Evolutionary conservation across 1,139 yeast species (phyloP), one percentile per base, ranked within the genome.

Genomic region (Martiniozyma asiatica): DNA sequence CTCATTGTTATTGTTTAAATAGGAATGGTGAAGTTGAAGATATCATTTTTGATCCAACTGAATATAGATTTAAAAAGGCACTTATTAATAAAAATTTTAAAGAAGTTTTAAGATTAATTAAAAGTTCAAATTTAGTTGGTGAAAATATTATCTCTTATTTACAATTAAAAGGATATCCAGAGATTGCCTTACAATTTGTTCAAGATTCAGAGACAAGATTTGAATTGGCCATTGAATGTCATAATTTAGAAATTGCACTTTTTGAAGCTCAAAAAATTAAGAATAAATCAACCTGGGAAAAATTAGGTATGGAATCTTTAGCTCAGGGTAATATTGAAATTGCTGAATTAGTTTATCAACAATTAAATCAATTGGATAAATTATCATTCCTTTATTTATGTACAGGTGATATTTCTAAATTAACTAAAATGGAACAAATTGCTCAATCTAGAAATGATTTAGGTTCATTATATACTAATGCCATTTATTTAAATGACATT

Each of bases 181-280:
- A 82, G 54, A 66, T 71, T 41, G 98, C 99, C 2, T 66, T 92
- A 39, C 97, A 89, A 54, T 92, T 92, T 53, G 98, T 92, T 36
- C 79, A 84, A 57, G 98, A 92, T 54, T 81, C 97, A 6, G 95
- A 87, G 54, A 84, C 96, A 20, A 73, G 95, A 57, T 89, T 92
- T 50, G 98, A 89, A 45, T 67, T 92, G 47, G 97, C 98, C 18
- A 65, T 89, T 41, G 96, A 89, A 59, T 82, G 94, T 51, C 89
- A 94, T 42, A 82, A 89, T 53, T 64, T 92, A 42, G 68, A 65
- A 17, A 81, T 81, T 42, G 98, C 98, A n/a, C 63, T 81, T 31
- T 77, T 70, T 39, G 94, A 87, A 59, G 98, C 98, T 25, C 73
- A 73, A 47, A 72, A 71, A 38, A 65, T 92, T 46, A 73, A 82